Conservation (phyloP, 805 yeast genomes). For the Sugiyamaella lignohabitans region DNA sequence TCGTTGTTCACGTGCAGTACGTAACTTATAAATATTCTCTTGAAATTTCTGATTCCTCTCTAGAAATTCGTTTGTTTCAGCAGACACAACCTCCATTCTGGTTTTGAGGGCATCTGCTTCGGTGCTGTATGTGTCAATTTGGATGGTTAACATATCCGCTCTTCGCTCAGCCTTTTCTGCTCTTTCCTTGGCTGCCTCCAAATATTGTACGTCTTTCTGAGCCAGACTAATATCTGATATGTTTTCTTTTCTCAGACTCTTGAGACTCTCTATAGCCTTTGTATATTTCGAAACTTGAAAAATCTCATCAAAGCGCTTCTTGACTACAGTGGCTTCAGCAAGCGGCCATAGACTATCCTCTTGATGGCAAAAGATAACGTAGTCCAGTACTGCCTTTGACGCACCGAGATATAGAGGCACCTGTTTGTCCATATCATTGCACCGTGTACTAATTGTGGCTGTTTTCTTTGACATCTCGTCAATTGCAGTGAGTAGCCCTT, state of each 20-base stretch:
- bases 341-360: conserved; percentile 97
- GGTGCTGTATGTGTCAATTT: conserved; percentile 40
- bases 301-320: conserved; percentile 91
- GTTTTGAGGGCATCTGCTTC: conserved; percentile 46
- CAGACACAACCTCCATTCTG: conserved; percentile 48
- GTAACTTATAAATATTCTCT: conserved; percentile 55
- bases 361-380: conserved; percentile 95
- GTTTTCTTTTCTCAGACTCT: conserved; percentile 70
- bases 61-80: conserved; percentile 57
- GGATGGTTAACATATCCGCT: conserved; percentile 38
- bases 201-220: conserved; percentile 71
- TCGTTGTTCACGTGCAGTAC: conserved; percentile 46
- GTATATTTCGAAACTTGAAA: conserved; percentile 93
- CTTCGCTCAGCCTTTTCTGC: conserved; percentile 53
- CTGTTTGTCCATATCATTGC: conserved; percentile 74
- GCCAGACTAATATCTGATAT: conserved; percentile 65
- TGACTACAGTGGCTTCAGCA: conserved; percentile 73
- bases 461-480: conserved; percentile 46
- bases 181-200: conserved; percentile 64
- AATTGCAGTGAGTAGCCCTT: conserved; percentile 73
- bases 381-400: conserved; percentile 77
- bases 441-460: conserved; percentile 69
- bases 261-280: conserved; percentile 77
- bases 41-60: conserved; percentile 78
- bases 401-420: conserved; percentile 85